Evolutionary conservation across 352 stramenopile genomes (phyloP).

Genomic region (Blastocystis sp.): DNA sequence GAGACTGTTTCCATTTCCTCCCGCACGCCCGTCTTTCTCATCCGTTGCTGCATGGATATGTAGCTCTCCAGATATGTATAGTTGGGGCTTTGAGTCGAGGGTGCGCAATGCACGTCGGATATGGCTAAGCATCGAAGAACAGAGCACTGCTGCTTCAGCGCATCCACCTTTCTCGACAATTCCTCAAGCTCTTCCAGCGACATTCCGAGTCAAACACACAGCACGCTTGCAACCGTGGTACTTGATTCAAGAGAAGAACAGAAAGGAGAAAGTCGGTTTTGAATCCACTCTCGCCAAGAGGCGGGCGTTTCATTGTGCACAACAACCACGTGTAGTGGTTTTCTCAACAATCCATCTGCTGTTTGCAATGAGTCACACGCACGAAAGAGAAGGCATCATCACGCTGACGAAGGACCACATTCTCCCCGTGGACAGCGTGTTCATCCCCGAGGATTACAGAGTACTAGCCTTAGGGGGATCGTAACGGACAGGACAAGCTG

Average conservation of each 20-base stretch:
- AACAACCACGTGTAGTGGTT: too few species aligned
- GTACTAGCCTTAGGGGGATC: neutral
- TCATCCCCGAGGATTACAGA: conserved; percentile 43
- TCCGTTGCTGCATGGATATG: neutral
- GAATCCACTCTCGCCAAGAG: neutral
- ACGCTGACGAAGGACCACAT: conserved; percentile 18
- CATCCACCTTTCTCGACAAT: neutral
- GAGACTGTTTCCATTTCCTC: neutral
- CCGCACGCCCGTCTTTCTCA: neutral
- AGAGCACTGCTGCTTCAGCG: neutral
- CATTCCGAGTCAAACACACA: neutral
- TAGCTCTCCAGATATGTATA: neutral
- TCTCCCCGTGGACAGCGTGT: conserved; percentile 19
- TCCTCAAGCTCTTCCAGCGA: neutral
- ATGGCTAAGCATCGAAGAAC: neutral
- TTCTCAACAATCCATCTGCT: neutral
- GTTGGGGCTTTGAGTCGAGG: neutral
- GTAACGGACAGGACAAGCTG: conserved; percentile 32
- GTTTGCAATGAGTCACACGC: conserved; percentile 4
- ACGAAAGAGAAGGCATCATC: conserved; percentile 53
- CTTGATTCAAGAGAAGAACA: neutral
- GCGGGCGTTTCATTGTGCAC: too few species aligned
- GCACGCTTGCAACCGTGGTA: too few species aligned
- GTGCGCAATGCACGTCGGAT: neutral
- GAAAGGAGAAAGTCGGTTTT: neutral